A percentile compares a stretch with the other conserved stretches of the same genome.
Conservation (phyloP, 345 rosid species). For the Linum tenue region DNA sequence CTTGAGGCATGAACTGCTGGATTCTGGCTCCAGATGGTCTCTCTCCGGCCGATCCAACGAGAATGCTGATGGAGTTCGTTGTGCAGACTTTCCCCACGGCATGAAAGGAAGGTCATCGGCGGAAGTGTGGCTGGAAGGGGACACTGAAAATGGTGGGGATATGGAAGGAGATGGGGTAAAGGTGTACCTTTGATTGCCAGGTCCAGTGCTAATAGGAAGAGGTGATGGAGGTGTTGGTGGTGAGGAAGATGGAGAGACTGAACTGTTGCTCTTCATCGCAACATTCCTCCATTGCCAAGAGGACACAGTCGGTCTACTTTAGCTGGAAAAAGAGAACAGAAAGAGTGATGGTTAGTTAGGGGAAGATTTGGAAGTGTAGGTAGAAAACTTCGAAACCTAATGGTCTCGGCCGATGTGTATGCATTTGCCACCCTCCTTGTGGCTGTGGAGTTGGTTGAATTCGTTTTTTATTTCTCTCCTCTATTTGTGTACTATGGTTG, state of each 20-base stretch:
- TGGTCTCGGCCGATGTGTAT: too few species aligned
- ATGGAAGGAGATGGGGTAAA: neutral
- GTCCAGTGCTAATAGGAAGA: neutral
- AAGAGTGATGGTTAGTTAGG: too few species aligned
- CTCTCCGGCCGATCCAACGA: neutral
- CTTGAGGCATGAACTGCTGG: neutral
- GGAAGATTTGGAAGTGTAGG: too few species aligned
- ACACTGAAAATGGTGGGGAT: neutral
- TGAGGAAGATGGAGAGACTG: neutral
- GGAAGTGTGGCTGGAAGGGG: neutral
- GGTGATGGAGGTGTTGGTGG: neutral
- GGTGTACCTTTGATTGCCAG: neutral
- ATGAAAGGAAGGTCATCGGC: neutral
- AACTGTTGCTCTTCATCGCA: neutral
- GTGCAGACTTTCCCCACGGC: neutral
- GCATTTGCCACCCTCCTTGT: too few species aligned
- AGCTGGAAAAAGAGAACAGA: neutral
- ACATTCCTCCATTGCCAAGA: neutral
- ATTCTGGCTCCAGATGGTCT: neutral
- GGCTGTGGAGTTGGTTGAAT: too few species aligned
- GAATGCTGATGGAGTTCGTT: neutral
- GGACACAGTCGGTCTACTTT: neutral
- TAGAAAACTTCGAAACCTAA: too few species aligned
- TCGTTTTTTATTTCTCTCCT: too few species aligned
- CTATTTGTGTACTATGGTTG: too few species aligned